Base-by-base conservation (phyloP, 371 early-diverging fungal species). In the Mortierella sp. region DNA sequence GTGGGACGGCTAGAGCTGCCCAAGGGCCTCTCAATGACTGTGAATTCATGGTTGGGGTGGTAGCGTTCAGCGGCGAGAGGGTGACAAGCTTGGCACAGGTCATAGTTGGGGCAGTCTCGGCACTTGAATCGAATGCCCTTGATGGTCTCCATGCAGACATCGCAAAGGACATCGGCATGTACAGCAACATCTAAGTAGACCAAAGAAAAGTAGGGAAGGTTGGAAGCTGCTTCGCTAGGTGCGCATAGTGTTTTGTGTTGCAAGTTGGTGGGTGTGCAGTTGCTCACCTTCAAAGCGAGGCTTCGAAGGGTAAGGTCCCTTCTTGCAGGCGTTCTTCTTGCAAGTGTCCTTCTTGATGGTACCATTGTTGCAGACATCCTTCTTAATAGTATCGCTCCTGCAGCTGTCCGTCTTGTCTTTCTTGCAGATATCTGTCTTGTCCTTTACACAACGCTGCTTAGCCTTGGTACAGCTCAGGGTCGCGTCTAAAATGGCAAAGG, bases 71-170 rank as follows among this genome's bases (percentile, higher is more conserved):
- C 40, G 24, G 70, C 81, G 45, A 68, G 74, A 7, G 45, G 58
- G 61, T 80, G 77, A 64, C 91, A 91, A 44, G 47, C 68, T 69
- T 88, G 87, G 70, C 91, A 91, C 52, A 91, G 80, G 71, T 91
- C 89, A 74, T 79, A 89, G 64, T 91, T 86, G 53, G 70, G 67
- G 66, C 91, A 91, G 64, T 85, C 78, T 61, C 70, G 52, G 73
- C 90, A 91, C 44, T 86, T 85, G 79, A 79, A 87, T 26, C 89
- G 82, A 22, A 71, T 70, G 14, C 87, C 89, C 58, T 80, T 76
- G 63, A 89, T 79, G 43, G 79, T 74, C 34, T 68, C 68, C 65
- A 85, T 63, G 52, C 91, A 90, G 2, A 76, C 75, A 80, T 90
- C 88, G 65, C 91, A 90, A 55, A 63, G 68, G 44, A 81, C 72